Evolutionary conservation across 2,329 filamentous ascomycete species (phyloP), one percentile per base, ranked within the genome.

Genomic region (Phoma sp.): DNA sequence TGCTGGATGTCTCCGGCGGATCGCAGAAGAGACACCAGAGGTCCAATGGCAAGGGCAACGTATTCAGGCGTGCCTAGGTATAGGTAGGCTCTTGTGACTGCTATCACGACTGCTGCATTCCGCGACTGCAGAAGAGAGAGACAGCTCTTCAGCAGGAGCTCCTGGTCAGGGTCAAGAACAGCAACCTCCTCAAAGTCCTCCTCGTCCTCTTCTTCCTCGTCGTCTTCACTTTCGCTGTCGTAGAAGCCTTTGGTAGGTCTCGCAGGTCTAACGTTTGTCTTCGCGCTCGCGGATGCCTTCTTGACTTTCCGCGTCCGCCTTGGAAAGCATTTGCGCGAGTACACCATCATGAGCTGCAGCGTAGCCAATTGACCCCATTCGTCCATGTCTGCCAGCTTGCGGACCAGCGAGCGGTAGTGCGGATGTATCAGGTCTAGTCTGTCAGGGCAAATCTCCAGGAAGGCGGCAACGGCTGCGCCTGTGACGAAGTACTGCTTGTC

Each of bases 401-500:
- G 91, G 59, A 96, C 87, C 59, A 99, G 79, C 29, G 85, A 82
- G 43, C 91, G 86, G 76, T 98, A 99, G 71, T 96, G 90, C 61
- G 89, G 87, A 75, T 99, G 95, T 63, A 99, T 87, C 55, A 99
- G 78, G 71, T 97, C 93, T 60, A 96, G 83, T 47, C 90, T 83
- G 14, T 96, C 89, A 0, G 95, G 93, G 62, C 93, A 98, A 23
- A 98, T 82, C 61, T 96, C 92, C 74, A 96, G 76, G 67, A 96
- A 97, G 0, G 95, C 91, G 30, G 88, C 86, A 3, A 98, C 92
- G 0, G 95, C 95, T 2, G 95, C 92, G 2, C 95, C 95, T 2
- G 92, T 91, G n/a, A 99, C 95, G 72, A 92, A 96, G 76, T 97
- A 98, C 71, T 96, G 93, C 74, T 88, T 92, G 77, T 99, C 95